Conservation (phyloP, 2,329 filamentous ascomycete species). For the Aspergillus alliaceus region DNA sequence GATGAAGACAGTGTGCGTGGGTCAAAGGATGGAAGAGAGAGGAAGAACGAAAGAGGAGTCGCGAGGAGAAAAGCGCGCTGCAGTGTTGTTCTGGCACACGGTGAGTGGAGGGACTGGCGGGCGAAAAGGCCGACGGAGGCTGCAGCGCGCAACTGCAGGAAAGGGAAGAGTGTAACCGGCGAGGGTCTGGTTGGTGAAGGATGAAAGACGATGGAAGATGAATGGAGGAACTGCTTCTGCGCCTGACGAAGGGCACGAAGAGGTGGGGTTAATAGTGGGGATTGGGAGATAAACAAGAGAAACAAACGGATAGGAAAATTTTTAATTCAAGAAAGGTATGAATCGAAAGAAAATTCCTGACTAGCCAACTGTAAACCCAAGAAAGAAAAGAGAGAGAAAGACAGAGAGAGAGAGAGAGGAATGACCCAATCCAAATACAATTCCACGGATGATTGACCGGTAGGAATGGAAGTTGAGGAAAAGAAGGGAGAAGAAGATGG, state of each 20-base stretch:
- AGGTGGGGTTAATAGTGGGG: conserved; percentile 17
- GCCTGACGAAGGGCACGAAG: conserved; percentile 18
- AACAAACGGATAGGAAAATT: background rate
- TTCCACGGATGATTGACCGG: background rate
- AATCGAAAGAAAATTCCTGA: background rate
- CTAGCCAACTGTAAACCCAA: background rate
- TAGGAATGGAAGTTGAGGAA: background rate
- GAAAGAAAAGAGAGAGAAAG: background rate
- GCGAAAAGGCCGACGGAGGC: conserved; percentile 13
- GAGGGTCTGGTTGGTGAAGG: conserved; percentile 7
- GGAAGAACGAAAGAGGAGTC: background rate
- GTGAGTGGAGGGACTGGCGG: conserved; percentile 20
- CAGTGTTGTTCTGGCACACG: conserved; percentile 19
- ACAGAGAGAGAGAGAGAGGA: background rate
- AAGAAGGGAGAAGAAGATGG: background rate
- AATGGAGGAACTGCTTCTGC: conserved; percentile 9
- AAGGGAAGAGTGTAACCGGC: conserved; percentile 16
- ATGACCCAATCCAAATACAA: background rate
- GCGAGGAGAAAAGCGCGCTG: conserved; percentile 10
- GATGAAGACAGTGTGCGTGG: conserved; percentile 1
- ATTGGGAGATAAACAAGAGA: conserved; percentile 6
- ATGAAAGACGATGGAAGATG: background rate
- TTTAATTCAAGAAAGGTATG: background rate
- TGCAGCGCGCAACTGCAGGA: conserved; percentile 15
- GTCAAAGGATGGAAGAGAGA: background rate